Percentiles rank a stretch among this genome's conserved stretches.
Conservation (phyloP, 1,139 yeast genomes). For the Wickerhamomyces sp. region DNA sequence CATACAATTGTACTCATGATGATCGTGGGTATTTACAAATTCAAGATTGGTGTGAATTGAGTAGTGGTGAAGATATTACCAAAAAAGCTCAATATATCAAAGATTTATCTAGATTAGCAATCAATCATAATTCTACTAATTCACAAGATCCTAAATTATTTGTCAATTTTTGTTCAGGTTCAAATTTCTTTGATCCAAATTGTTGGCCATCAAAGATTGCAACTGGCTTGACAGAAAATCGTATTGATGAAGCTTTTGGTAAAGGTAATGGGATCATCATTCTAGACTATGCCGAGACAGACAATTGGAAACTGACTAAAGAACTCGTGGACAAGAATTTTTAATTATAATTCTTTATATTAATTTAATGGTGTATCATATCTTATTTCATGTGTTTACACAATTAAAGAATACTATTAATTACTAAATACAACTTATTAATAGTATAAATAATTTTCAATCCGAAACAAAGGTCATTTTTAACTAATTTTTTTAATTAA, state of each 20-base stretch:
- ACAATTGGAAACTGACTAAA: constrained; percentile 56
- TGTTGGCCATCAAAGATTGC: constrained; percentile 78
- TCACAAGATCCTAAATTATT: constrained; percentile 52
- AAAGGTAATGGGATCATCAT: constrained; percentile 59
- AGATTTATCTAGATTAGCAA: constrained; percentile 52
- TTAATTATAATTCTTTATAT: constrained; percentile 15
- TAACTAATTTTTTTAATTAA: too few species aligned
- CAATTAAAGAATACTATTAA: too few species aligned
- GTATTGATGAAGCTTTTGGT: constrained; percentile 46
- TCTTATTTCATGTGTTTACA: too few species aligned
- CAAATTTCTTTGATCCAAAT: constrained; percentile 64
- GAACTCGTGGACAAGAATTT: constrained; percentile 55
- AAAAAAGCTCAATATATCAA: constrained; percentile 57
- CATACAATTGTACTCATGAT: constrained; percentile 61
- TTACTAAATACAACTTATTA: too few species aligned
- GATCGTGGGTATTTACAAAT: constrained; percentile 61
- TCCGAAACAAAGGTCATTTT: too few species aligned
- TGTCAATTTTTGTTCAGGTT: constrained; percentile 70
- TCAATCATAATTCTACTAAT: constrained; percentile 42
- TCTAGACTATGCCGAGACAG: constrained; percentile 62
- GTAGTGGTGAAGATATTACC: constrained; percentile 46
- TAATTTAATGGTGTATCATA: background rate
- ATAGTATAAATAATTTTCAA: too few species aligned
- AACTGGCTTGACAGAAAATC: constrained; percentile 42
- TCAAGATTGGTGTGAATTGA: constrained; percentile 73